These are phyloP conservation scores for Thecamonas trahens DNA, from an alignment of 78 protist genomes.

Conservation along the genomic window DNA sequence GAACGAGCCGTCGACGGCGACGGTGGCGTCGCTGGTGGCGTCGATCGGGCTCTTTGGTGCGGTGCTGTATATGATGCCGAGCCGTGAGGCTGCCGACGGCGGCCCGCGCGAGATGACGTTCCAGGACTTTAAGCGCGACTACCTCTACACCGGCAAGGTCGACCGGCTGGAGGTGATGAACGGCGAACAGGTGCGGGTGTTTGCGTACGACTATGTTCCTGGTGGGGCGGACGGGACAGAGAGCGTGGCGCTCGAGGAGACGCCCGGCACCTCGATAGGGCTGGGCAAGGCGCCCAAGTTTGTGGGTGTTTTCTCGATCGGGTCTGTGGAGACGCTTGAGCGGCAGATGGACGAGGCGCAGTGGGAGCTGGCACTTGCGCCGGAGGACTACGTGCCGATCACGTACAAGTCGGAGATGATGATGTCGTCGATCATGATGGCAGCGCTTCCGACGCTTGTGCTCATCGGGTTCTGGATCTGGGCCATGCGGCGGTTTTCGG, in stretches of 20 bases:
- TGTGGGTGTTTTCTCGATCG: constrained; percentile 17
- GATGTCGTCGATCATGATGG: not conserved
- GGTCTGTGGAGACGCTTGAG: constrained; percentile 24
- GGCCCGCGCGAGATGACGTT: constrained; percentile 15
- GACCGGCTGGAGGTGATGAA: constrained; percentile 3
- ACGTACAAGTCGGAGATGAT: not conserved
- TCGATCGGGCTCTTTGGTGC: too few species aligned
- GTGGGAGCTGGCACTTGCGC: not conserved
- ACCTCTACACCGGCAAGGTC: constrained; percentile 6
- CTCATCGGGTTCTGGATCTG: not conserved
- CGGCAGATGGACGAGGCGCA: constrained; percentile 27
- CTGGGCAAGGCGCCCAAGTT: not conserved
- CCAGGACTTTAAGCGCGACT: not conserved
- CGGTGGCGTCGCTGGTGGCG: too few species aligned
- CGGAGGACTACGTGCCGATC: not conserved
- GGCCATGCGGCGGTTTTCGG: not conserved
- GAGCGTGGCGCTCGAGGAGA: not conserved
- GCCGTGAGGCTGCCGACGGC: too few species aligned
- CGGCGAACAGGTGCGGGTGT: not conserved
- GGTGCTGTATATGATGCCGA: too few species aligned
- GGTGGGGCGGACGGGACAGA: not conserved
- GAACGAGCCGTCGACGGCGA: too few species aligned
- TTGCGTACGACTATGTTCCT: not conserved
- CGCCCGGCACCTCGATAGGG: not conserved
- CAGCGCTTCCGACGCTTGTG: not conserved